Evolutionary conservation across 495 filamentous ascomycete species (phyloP).

Genomic region (Aspergillus egyptiacus): DNA sequence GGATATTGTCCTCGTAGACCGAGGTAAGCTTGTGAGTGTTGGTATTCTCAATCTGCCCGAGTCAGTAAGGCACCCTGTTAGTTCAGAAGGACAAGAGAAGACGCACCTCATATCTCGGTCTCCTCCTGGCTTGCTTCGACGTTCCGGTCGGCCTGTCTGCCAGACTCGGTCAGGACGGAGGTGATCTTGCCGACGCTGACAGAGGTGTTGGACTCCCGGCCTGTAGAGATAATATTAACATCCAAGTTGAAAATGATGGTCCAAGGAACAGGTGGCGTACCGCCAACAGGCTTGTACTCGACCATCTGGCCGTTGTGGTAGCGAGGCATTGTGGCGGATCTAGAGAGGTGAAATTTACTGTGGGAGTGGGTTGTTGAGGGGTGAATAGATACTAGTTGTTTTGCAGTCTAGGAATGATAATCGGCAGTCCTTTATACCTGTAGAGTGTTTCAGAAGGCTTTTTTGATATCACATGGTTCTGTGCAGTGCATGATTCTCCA

Average conservation of each 20-base stretch:
- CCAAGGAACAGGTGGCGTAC: constrained; percentile 6
- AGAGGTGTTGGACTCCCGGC: constrained; percentile 17
- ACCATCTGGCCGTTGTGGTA: constrained; percentile 18
- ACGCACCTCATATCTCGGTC: constrained; percentile 19
- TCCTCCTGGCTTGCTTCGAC: constrained; percentile 14
- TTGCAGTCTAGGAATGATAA: neutral
- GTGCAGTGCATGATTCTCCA: too few relatives aligned
- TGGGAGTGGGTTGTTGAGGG: neutral
- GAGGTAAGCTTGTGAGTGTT: constrained; percentile 16
- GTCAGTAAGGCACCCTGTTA: neutral
- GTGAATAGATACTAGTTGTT: too few relatives aligned
- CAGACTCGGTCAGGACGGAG: constrained; percentile 16
- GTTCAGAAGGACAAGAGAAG: neutral
- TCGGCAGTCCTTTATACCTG: too few relatives aligned
- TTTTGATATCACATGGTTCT: too few relatives aligned
- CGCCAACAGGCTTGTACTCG: constrained; percentile 21
- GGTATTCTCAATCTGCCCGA: constrained; percentile 21
- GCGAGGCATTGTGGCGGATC: constrained; percentile 17
- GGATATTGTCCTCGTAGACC: constrained; percentile 19
- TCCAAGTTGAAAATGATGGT: neutral
- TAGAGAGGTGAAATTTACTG: neutral
- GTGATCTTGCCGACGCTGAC: constrained; percentile 17
- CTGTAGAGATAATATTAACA: neutral
- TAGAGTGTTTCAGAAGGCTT: too few relatives aligned
- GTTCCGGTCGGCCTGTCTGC: constrained; percentile 17